Conservation (phyloP, 148 eudicot species). For the Fagopyrum tataricum region DNA sequence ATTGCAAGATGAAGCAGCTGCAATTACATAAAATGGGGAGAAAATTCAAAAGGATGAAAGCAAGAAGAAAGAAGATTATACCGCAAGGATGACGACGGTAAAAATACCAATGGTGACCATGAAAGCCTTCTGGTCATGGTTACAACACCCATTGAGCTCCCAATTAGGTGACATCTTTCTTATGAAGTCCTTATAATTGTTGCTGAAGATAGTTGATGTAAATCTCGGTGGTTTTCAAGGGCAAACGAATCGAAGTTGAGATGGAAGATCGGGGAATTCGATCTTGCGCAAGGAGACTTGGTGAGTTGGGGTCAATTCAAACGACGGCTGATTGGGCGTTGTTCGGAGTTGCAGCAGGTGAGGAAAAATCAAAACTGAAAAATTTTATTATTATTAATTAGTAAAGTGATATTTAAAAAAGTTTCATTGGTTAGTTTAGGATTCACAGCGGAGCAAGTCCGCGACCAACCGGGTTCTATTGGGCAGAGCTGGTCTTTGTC, state of each 20-base stretch:
- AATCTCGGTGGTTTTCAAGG: not conserved
- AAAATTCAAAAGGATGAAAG: not conserved
- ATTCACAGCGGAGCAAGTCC: not conserved
- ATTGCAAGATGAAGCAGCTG: not conserved
- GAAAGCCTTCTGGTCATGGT: conserved; percentile 55
- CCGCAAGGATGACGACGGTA: conserved; percentile 59
- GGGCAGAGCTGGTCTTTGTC: not conserved
- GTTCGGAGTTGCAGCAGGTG: not conserved
- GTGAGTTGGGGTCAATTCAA: conserved; percentile 1
- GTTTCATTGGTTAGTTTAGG: not conserved
- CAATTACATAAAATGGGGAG: not conserved
- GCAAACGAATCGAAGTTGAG: not conserved
- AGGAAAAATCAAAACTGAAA: not conserved
- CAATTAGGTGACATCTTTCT: conserved; percentile 42
- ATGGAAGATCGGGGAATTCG: not conserved
- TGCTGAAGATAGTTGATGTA: not conserved
- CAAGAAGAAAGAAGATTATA: conserved; percentile 18
- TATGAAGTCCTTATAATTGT: not conserved
- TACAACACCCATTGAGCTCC: conserved; percentile 68
- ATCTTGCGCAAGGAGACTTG: not conserved
- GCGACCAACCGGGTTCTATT: not conserved
- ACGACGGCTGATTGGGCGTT: conserved; percentile 10
- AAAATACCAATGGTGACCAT: conserved; percentile 54
- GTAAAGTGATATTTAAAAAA: not conserved
- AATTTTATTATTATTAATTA: not conserved